These are phyloP conservation scores for Glaciozyma martinii DNA, from an alignment of 768 basidiomycete species.

Conservation along the genomic window DNA sequence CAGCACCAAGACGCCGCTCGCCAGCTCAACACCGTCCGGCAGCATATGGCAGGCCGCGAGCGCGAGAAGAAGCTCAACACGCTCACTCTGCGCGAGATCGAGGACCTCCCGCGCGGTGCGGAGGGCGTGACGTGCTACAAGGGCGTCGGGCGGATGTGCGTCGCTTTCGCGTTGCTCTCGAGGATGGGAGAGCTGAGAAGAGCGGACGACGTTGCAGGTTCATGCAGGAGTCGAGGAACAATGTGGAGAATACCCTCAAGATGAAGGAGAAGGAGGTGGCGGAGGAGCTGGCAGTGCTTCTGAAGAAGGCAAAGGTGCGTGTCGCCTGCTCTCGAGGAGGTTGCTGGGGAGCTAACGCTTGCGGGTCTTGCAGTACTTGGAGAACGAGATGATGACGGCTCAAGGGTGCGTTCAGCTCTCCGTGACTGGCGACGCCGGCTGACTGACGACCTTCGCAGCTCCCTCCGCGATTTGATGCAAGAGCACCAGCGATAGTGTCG, in stretches of 20 bases:
- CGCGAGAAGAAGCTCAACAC: slow-evolving; percentile 25
- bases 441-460: not conserved
- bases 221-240: slow-evolving; percentile 29
- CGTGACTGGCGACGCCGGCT: too few relatives aligned
- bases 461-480: not conserved
- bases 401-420: slow-evolving; percentile 11
- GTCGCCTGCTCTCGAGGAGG: too few relatives aligned
- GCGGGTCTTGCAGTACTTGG: slow-evolving; percentile 19
- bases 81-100: slow-evolving; percentile 28
- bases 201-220: slow-evolving; percentile 8
- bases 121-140: slow-evolving; percentile 16
- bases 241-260: slow-evolving; percentile 23
- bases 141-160: slow-evolving; percentile 28
- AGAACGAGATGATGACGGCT: slow-evolving; percentile 21
- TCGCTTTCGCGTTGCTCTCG: not conserved
- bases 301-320: slow-evolving; percentile 29
- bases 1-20: slow-evolving; percentile 20
- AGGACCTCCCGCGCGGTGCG: slow-evolving; percentile 18
- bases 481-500: not conserved
- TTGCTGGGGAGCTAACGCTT: too few relatives aligned
- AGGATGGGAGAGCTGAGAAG: not conserved
- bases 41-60: slow-evolving; percentile 9
- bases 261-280: slow-evolving; percentile 19
- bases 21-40: slow-evolving; percentile 14
- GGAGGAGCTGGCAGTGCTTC: slow-evolving; percentile 13